Evolutionary conservation across 768 basidiomycete species (phyloP), one percentile per base, ranked within the genome.

Genomic region (Mycena sanguinolenta): DNA sequence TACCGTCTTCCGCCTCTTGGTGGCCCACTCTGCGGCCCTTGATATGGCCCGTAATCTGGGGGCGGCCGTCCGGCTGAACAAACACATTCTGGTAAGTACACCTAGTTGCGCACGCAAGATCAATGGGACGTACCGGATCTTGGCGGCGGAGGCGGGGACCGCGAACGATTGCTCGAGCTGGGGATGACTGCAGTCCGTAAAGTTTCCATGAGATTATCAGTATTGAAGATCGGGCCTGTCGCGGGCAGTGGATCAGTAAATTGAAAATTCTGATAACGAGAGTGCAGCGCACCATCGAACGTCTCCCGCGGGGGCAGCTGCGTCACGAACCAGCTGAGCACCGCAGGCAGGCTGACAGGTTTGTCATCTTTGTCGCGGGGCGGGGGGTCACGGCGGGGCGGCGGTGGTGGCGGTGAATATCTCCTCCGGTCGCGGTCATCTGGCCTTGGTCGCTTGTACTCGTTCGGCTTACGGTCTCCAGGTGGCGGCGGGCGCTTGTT

Each of bases 141-240:
- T 59, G 88, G 84, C 5, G 89, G 85, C 5, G 89, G 87, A 8
- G 90, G 89, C 5, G 91, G 89, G 16, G 91, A 88, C 62, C 87
- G 87, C 4, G 86, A 81, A 72, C 87, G 83, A 54, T 80, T 78
- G 19, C 76, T 81, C 16, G 79, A 86, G 67, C 90, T 91, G 0
- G 95, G 94, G 64, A 96, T 94, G 36, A 92, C 89, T 57, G 94
- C 93, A 75, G 89, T 93, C 39, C 90, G 87, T 79, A 98, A 92
- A 34, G 95, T 77, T 70, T 92, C 91, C 90, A 98, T 92, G 44
- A 97, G 83, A 79, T 97, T 96, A 34, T 98, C 96, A 1, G 93
- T 92, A 65, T 94, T 87, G 82, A 97, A 97, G 44, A 95, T 88
- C 12, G 96, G 96, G 5, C 96, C 96, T 97, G 73, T n/a, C 44